These are phyloP conservation scores for Phyllosticta ampelicida DNA, from an alignment of 2,329 filamentous ascomycete species.

Conservation along the genomic window DNA sequence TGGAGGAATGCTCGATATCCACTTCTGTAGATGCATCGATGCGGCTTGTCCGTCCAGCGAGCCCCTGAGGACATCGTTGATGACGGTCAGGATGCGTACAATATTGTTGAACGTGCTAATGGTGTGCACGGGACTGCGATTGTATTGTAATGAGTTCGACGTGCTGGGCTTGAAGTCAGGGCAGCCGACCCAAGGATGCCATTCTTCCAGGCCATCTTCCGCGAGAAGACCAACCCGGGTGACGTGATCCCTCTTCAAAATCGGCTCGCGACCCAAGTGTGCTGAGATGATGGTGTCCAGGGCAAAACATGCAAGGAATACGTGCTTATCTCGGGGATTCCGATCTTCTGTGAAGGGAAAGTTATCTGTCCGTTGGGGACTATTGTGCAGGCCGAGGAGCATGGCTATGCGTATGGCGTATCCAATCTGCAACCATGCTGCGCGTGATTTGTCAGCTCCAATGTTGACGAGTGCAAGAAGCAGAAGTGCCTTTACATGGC, in stretches of 20 bases:
- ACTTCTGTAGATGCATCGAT: conserved; percentile 8
- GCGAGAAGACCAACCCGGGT: conserved; percentile 40
- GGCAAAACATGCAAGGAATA: conserved; percentile 49
- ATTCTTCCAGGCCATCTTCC: conserved; percentile 61
- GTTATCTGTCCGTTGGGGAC: background rate
- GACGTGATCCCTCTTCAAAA: conserved; percentile 40
- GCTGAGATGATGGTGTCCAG: conserved; percentile 50
- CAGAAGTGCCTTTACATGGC: conserved; percentile 33
- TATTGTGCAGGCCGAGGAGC: conserved; percentile 28
- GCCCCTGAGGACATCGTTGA: conserved; percentile 12
- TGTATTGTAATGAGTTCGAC: conserved; percentile 8
- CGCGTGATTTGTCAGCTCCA: conserved; percentile 43
- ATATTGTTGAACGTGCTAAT: conserved; percentile 45
- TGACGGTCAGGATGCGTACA: conserved; percentile 22
- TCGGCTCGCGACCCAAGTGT: conserved; percentile 40
- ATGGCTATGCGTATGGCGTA: conserved; percentile 45
- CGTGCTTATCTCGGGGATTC: conserved; percentile 27
- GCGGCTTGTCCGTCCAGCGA: background rate
- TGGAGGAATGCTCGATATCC: conserved; percentile 6
- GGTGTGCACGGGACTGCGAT: conserved; percentile 27
- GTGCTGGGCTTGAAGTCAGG: conserved; percentile 23
- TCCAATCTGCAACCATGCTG: conserved; percentile 56
- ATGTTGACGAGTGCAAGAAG: conserved; percentile 52
- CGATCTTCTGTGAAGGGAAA: conserved; percentile 20
- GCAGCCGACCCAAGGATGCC: conserved; percentile 58